Percentiles rank a stretch among this genome's conserved stretches.
phyloP scores from a whole-genome alignment of 495 filamentous ascomycete genomes.

The Tetracladium marchalianum region DNA sequence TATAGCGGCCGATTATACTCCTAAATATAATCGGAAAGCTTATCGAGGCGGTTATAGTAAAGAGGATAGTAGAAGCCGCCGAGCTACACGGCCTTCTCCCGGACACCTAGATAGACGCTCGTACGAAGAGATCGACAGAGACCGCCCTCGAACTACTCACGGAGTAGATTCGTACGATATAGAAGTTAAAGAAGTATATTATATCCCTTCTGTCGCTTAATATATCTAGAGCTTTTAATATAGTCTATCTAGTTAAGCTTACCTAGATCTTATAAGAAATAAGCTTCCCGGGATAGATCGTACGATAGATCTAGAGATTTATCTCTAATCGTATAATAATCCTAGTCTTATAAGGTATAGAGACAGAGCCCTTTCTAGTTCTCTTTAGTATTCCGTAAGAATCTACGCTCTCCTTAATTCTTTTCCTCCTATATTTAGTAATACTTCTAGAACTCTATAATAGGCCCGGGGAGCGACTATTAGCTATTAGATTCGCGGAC shows the following conservation, averaged over 20 bases:
- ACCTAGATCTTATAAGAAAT: slow-evolving; percentile 19
- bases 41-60: slow-evolving; percentile 22
- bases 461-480: slow-evolving; percentile 7
- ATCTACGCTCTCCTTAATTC: slow-evolving; percentile 20
- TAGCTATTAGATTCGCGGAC: slow-evolving; percentile 18
- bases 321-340: slow-evolving; percentile 2
- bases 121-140: slow-evolving; percentile 15
- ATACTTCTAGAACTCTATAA: slow-evolving; percentile 16
- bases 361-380: slow-evolving; percentile 4
- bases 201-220: slow-evolving; percentile 16
- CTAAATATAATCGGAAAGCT: slow-evolving; percentile 28
- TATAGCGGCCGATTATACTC: slow-evolving; percentile 25
- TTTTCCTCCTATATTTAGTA: slow-evolving; percentile 25
- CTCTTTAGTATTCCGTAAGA: slow-evolving; percentile 20
- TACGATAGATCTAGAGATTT: slow-evolving; percentile 9
- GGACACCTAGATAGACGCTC: slow-evolving; percentile 16
- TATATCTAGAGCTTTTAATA: slow-evolving; percentile 17
- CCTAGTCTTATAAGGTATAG: slow-evolving; percentile 12
- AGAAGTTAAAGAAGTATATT: slow-evolving; percentile 3
- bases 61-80: slow-evolving; percentile 11
- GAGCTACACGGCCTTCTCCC: slow-evolving; percentile 21
- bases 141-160: slow-evolving; percentile 19
- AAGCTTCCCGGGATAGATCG: too few species aligned
- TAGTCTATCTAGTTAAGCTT: slow-evolving; percentile 16
- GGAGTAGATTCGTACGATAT: slow-evolving; percentile 13